Percentiles rank a stretch among this genome's conserved stretches.
Conservation (phyloP, 2,329 filamentous ascomycete genomes). For the Tolypocladium inflatum region DNA sequence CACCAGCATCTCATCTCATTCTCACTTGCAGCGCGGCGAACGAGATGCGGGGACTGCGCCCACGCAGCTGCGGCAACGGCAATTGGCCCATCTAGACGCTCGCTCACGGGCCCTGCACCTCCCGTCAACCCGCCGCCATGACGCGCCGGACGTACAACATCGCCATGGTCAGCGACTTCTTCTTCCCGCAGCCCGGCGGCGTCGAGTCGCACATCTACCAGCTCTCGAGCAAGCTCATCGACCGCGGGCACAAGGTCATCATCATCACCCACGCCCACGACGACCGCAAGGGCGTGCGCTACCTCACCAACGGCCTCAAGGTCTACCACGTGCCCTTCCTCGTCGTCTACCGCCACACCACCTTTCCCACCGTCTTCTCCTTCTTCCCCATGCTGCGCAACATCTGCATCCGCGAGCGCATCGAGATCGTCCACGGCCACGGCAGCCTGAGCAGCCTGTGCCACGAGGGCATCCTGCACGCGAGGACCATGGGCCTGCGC, state of each 20-base stretch:
- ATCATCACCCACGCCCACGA: constrained; percentile 95
- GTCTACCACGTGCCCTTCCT: constrained; percentile 97
- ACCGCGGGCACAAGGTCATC: constrained; percentile 95
- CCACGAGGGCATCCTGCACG: constrained; percentile 90
- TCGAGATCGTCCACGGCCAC: constrained; percentile 98
- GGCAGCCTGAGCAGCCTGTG: constrained; percentile 87
- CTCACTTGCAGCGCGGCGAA: background rate
- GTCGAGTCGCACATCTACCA: constrained; percentile 99
- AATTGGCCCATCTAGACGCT: background rate
- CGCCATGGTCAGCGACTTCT: constrained; percentile 97
- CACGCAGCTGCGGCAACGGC: background rate
- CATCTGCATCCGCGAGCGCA: constrained; percentile 86
- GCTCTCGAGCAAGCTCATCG: constrained; percentile 88
- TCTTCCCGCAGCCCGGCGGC: constrained; percentile 94
- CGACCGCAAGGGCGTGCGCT: constrained; percentile 83
- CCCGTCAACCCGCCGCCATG: constrained; percentile 26
- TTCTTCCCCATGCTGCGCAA: constrained; percentile 98
- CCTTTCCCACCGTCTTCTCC: constrained; percentile 94
- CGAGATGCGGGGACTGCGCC: background rate
- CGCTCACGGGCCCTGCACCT: constrained; percentile 4
- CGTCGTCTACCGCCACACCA: constrained; percentile 87
- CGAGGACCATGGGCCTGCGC: constrained; percentile 86
- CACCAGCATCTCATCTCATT: background rate
- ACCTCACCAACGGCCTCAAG: constrained; percentile 94
- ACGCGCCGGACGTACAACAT: constrained; percentile 55